These are phyloP conservation scores for Candida hungchunana DNA, from an alignment of 805 yeast genomes.

Conservation along the genomic window DNA sequence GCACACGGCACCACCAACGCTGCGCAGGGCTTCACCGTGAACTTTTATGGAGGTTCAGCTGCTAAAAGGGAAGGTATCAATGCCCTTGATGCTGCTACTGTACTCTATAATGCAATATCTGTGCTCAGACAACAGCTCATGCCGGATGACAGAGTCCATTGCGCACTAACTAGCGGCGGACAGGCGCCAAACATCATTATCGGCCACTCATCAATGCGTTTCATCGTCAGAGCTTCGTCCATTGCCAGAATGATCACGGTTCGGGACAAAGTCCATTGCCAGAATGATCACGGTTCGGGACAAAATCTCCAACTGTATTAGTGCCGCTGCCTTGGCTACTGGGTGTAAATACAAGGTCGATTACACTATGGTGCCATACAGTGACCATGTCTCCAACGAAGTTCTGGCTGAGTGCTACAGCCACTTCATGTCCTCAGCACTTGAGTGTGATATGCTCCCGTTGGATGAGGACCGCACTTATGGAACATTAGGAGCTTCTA, in stretches of 20 bases:
- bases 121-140: conserved; percentile 10
- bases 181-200: conserved; percentile 11
- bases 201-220: conserved; percentile 8
- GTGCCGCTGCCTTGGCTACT: conserved; percentile 12
- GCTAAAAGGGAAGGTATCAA: conserved; percentile 12
- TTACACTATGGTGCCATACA: conserved; percentile 7
- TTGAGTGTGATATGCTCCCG: conserved; percentile 3
- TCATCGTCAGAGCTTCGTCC: conserved; percentile 10
- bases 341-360: conserved; percentile 11
- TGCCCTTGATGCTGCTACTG: conserved; percentile 9
- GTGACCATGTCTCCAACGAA: conserved; percentile 7
- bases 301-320: conserved; percentile 10
- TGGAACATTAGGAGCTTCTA: conserved; percentile 6
- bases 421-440: conserved; percentile 1
- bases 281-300: too few species aligned
- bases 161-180: conserved; percentile 8
- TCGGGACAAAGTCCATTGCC: conserved; percentile 4
- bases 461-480: conserved; percentile 2
- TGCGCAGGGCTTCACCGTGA: conserved; percentile 7
- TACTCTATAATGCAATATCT: conserved; percentile 7
- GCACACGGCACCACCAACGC: conserved; percentile 7
- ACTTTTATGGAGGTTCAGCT: conserved; percentile 9
- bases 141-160: conserved; percentile 8
- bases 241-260: conserved; percentile 6
- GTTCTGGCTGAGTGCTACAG: conserved; percentile 1